Conservation (phyloP, 2,329 filamentous ascomycete genomes). For the Botrytis paeoniae region DNA sequence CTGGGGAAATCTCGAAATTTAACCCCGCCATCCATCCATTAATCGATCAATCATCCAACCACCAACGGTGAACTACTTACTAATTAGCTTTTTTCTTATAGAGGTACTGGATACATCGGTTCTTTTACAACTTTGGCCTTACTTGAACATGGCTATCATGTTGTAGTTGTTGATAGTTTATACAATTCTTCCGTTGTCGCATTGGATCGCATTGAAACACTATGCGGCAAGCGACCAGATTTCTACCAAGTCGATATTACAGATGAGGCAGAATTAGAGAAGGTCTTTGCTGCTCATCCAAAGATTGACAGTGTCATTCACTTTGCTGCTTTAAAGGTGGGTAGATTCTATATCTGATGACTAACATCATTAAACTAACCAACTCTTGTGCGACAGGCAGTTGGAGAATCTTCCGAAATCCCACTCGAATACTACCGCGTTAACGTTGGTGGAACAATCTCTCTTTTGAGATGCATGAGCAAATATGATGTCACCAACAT, state of each 20-base stretch:
- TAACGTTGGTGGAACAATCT: constrained; percentile 90
- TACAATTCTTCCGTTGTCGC: constrained; percentile 95
- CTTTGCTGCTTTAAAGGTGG: constrained; percentile 93
- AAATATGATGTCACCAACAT: constrained; percentile 92
- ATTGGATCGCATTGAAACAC: constrained; percentile 91
- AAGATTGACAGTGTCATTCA: constrained; percentile 98
- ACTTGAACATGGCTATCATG: constrained; percentile 91
- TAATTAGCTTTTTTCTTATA: constrained; percentile 30
- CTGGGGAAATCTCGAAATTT: constrained; percentile 2
- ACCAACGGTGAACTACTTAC: constrained; percentile 20
- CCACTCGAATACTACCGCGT: constrained; percentile 97
- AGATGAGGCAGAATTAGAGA: constrained; percentile 76
- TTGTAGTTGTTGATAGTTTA: constrained; percentile 92
- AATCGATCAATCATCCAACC: background rate
- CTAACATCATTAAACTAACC: constrained; percentile 12
- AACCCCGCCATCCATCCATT: constrained; percentile 21
- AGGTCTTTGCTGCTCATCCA: constrained; percentile 83
- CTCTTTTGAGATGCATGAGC: constrained; percentile 81
- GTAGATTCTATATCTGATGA: constrained; percentile 23
- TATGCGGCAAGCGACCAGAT: constrained; percentile 79
- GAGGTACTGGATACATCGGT: constrained; percentile 98
- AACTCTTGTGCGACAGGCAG: constrained; percentile 58
- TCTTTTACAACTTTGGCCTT: constrained; percentile 93
- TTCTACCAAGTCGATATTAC: constrained; percentile 90
- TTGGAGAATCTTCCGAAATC: constrained; percentile 90